phyloP scores from a whole-genome alignment of 1,284 basidiomycete species.

The Puccinia polysora region DNA sequence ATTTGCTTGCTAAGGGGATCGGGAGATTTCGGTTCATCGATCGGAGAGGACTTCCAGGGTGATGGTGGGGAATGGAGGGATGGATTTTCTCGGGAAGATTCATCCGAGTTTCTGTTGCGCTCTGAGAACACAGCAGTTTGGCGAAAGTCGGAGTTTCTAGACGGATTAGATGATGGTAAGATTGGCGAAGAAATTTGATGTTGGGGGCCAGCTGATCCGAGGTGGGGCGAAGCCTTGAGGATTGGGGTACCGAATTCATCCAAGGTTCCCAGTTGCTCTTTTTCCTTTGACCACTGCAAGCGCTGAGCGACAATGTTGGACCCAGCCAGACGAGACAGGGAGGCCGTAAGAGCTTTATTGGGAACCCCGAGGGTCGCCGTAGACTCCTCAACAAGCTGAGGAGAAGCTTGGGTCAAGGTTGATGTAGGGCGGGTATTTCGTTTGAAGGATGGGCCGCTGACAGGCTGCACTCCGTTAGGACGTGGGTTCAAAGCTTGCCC shows the following conservation, averaged over 20 bases:
- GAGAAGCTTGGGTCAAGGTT: neutral
- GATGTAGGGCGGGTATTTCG: slow-evolving; percentile 13
- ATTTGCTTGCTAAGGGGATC: slow-evolving; percentile 9
- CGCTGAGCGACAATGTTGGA: slow-evolving; percentile 41
- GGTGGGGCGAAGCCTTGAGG: neutral
- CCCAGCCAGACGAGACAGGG: slow-evolving; percentile 33
- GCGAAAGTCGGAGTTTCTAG: too few species aligned
- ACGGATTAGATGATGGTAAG: neutral
- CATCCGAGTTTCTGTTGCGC: neutral
- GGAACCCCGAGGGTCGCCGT: slow-evolving; percentile 14
- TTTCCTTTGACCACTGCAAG: slow-evolving; percentile 36
- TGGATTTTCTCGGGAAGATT: neutral
- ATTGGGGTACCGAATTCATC: slow-evolving; percentile 33
- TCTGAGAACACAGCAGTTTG: slow-evolving; percentile 4
- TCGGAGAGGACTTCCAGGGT: neutral
- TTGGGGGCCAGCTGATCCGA: neutral
- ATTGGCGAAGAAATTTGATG: slow-evolving; percentile 1
- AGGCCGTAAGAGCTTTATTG: slow-evolving; percentile 35
- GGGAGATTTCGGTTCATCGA: neutral
- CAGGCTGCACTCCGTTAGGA: slow-evolving; percentile 10
- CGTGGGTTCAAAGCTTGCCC: neutral
- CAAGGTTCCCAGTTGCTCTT: slow-evolving; percentile 22
- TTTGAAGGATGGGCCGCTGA: slow-evolving; percentile 4
- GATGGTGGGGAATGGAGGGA: neutral
- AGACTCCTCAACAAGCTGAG: neutral